Base-by-base conservation (phyloP, 805 yeast genomes). In the Myxozyma geophila region DNA sequence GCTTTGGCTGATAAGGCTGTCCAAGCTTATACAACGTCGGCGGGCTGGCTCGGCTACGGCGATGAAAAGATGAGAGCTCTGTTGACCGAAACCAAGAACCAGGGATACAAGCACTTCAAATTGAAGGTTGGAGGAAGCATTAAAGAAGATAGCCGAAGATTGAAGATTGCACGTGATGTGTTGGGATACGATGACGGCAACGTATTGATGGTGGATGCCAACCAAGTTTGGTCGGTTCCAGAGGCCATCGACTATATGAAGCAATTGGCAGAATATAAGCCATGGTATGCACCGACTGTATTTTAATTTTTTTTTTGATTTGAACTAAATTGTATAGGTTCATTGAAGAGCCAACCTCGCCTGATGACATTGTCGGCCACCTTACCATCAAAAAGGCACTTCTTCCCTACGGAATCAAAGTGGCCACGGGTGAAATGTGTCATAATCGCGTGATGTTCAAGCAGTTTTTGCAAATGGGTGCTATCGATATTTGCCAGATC, bases 11-110 rank as follows among this genome's bases (percentile, higher is more conserved):
- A 74, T 64, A 61, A 61, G 8, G 81, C 81, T 1, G 82, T 79
- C 28, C 82, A 81, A 2, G 79, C 79, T 5, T 79, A 79, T 66
- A 79, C 82, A 36, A 79, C 82, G n/a, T 73, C 79, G 41, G 81
- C 82, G 5, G 82, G 82, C 17, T 79, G 82, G 82, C 71, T 79
- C 17, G 81, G 80, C 7, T 79, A 76, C 64, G 66, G 71, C 40
- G 82, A 78, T 48, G 81, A 79, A 35, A 79, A 78, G 60, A 78
- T 79, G 79, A 74, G 74, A 51, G 55, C 63, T 15, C 66, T 77
- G 46, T 64, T 77, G 39, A 62, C 71, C 48, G 76, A 77, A 58
- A 73, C 79, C 49, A 63, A 76, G 44, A 77, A 69, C 39, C 71
- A 73, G 47, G 81, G 82, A n/a, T 79, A 75, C 72, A 75, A 72